A percentile compares a stretch with the other conserved stretches of the same genome.
phyloP scores from a whole-genome alignment of 2,329 filamentous ascomycete genomes.

The Trematosphaeria pertusa region DNA sequence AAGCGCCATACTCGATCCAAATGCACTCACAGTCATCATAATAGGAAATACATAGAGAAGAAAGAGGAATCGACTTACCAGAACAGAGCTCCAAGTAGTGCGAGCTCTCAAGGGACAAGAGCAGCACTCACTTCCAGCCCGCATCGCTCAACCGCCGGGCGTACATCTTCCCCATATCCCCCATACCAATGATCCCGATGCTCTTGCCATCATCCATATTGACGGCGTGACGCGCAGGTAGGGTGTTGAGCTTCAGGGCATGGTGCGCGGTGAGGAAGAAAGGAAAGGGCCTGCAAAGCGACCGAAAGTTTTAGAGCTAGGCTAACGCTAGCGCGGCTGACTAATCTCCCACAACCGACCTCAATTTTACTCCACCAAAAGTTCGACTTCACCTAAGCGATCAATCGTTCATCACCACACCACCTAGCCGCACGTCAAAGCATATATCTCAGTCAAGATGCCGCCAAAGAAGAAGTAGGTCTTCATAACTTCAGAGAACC shows the following conservation, averaged over 20 bases:
- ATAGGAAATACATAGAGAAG: slow-evolving; percentile 34
- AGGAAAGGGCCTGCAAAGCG: slow-evolving; percentile 17
- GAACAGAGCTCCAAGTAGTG: slow-evolving; percentile 12
- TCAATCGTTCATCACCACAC: slow-evolving; percentile 31
- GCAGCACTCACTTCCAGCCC: slow-evolving; percentile 85
- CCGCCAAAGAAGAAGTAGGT: slow-evolving; percentile 91
- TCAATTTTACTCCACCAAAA: slow-evolving; percentile 8
- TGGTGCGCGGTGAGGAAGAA: slow-evolving; percentile 21
- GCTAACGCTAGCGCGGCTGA: no score
- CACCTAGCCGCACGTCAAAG: slow-evolving; percentile 38
- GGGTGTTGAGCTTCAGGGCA: slow-evolving; percentile 38
- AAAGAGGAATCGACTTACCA: slow-evolving; percentile 34
- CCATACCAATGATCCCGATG: slow-evolving; percentile 97
- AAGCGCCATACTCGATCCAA: slow-evolving; percentile 97
- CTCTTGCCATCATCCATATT: slow-evolving; percentile 69
- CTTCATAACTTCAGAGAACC: no score
- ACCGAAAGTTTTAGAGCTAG: slow-evolving; percentile 29
- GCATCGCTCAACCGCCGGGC: slow-evolving; percentile 85
- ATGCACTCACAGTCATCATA: slow-evolving; percentile 99
- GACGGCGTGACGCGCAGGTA: slow-evolving; percentile 38
- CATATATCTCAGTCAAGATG: slow-evolving; percentile 63
- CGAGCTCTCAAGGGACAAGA: slow-evolving; percentile 26
- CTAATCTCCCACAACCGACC: slow-evolving; percentile 7
- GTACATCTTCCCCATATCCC: slow-evolving; percentile 99
- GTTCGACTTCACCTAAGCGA: slow-evolving; percentile 6